Evolutionary conservation across 257 asterid species (phyloP).

Genomic region (Fraxinus pennsylvanica): DNA sequence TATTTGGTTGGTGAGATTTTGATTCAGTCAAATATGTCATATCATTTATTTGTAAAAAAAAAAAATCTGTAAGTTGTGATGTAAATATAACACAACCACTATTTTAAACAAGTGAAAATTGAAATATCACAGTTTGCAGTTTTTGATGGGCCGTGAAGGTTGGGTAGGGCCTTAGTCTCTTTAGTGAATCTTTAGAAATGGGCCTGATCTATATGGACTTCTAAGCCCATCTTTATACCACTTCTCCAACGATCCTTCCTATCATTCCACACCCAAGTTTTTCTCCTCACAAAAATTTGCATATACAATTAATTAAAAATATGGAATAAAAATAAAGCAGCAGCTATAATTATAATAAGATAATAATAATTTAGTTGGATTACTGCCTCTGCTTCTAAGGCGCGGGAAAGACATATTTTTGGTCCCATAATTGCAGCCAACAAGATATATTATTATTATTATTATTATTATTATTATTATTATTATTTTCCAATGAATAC

Average conservation of each 20-base stretch:
- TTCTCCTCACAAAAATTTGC: neutral
- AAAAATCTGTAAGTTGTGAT: no score
- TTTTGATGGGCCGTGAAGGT: neutral
- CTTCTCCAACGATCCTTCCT: neutral
- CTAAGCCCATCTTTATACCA: neutral
- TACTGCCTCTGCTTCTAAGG: constrained; percentile 34
- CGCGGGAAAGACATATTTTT: constrained; percentile 17
- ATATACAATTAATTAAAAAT: no score
- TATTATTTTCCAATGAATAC: neutral
- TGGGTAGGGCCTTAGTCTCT: neutral
- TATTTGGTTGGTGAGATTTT: no score
- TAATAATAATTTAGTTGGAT: neutral
- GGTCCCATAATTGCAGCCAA: constrained; percentile 16
- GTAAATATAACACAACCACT: no score
- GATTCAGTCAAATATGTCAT: no score
- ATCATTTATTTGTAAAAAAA: no score
- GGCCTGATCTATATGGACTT: neutral
- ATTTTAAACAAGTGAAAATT: no score
- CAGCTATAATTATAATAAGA: neutral
- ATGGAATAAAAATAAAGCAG: neutral
- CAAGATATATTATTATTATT: neutral
- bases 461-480: no score
- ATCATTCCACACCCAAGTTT: neutral
- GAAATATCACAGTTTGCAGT: neutral
- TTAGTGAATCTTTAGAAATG: neutral